Conservation (phyloP, 2,329 filamentous ascomycete genomes). For the Keithomyces neogunnii region DNA sequence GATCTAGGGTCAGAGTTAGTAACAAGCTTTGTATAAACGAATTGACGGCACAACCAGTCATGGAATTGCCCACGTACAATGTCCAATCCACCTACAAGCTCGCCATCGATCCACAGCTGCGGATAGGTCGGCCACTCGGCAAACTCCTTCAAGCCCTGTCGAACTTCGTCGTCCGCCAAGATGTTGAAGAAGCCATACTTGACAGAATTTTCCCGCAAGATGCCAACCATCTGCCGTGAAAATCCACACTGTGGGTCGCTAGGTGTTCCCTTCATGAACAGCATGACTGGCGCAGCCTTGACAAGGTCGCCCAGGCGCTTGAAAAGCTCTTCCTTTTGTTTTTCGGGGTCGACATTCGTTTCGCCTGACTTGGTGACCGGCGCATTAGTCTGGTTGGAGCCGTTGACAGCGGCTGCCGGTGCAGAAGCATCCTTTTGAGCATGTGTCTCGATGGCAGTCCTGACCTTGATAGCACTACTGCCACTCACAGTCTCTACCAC, state of each 20-base stretch:
- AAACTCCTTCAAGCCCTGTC: slow-evolving; percentile 92
- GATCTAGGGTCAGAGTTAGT: slow-evolving; percentile 45
- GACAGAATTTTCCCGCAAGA: slow-evolving; percentile 81
- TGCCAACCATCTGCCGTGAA: slow-evolving; percentile 76
- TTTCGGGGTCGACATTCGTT: slow-evolving; percentile 36
- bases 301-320: slow-evolving; percentile 76
- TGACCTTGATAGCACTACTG: slow-evolving; percentile 78
- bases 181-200: slow-evolving; percentile 99
- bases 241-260: slow-evolving; percentile 86
- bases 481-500: slow-evolving; percentile 82
- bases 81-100: slow-evolving; percentile 86
- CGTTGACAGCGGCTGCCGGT: slow-evolving; percentile 26
- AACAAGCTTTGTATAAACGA: background rate
- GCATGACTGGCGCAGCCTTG: slow-evolving; percentile 93
- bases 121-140: slow-evolving; percentile 99
- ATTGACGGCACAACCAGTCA: background rate
- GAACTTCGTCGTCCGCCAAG: slow-evolving; percentile 90
- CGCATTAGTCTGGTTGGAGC: slow-evolving; percentile 27
- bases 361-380: slow-evolving; percentile 33
- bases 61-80: slow-evolving; percentile 59
- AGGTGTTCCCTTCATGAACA: slow-evolving; percentile 98
- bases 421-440: slow-evolving; percentile 40
- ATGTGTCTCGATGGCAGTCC: slow-evolving; percentile 76
- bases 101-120: slow-evolving; percentile 85
- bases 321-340: slow-evolving; percentile 76